A percentile compares a stretch with the other conserved stretches of the same genome.
These are phyloP conservation scores for Eutrema salsugineum DNA, from an alignment of 441 rosid species.

Conservation along the genomic window DNA sequence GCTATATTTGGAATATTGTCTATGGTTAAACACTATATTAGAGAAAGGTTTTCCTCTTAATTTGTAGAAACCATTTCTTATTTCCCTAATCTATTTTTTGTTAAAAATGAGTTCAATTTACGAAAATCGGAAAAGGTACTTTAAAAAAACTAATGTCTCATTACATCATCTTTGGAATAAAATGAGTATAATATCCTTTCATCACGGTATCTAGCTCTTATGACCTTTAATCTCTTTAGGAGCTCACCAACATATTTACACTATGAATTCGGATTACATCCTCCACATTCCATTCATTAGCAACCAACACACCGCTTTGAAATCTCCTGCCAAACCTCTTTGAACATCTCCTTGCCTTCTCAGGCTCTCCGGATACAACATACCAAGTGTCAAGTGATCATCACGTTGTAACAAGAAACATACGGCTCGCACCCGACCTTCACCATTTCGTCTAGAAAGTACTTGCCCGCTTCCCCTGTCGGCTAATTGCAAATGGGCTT, in stretches of 20 bases:
- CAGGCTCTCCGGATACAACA: conserved; percentile 55
- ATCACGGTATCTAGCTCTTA: no score
- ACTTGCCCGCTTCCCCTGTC: not conserved
- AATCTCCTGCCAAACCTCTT: conserved; percentile 69
- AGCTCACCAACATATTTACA: conserved; percentile 73
- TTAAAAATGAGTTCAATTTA: no score
- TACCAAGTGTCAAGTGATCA: conserved; percentile 76
- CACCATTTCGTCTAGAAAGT: not conserved
- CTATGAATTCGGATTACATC: conserved; percentile 76
- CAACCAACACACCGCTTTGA: conserved; percentile 62
- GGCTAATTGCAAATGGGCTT: not conserved
- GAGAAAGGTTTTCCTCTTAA: no score
- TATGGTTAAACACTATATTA: no score
- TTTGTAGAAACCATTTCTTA: no score
- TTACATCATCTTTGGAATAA: no score
- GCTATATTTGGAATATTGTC: no score
- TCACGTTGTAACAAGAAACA: conserved; percentile 74
- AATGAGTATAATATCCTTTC: no score
- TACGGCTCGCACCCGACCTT: conserved; percentile 60
- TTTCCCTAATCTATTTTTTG: no score
- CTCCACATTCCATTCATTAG: conserved; percentile 76
- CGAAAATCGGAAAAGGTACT: no score
- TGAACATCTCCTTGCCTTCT: conserved; percentile 63
- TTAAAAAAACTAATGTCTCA: no score
- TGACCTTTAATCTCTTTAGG: no score